A percentile compares a stretch with the other conserved stretches of the same genome.
Evolutionary conservation across 768 basidiomycete genomes (phyloP).

Genomic region (Leccinum rimulosum): DNA sequence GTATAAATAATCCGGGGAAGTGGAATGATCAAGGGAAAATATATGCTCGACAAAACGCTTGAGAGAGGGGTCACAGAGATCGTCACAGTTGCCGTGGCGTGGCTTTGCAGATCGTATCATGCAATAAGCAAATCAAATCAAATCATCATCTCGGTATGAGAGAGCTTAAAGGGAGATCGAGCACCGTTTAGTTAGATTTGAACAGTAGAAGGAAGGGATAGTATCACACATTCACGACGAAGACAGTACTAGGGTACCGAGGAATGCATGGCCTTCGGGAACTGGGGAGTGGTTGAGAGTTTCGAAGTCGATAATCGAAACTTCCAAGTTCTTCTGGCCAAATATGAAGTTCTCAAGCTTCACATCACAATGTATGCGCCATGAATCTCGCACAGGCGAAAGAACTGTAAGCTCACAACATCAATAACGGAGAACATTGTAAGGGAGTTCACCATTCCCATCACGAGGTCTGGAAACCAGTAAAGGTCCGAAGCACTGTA

Average conservation of each 20-base stretch:
- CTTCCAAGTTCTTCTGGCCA: not conserved
- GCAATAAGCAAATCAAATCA: too few relatives aligned
- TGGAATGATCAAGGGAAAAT: not conserved
- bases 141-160: too few relatives aligned
- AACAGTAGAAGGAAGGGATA: too few relatives aligned
- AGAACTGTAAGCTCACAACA: not conserved
- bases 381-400: not conserved
- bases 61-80: too few relatives aligned
- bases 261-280: not conserved
- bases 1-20: too few relatives aligned
- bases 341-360: not conserved
- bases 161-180: too few relatives aligned
- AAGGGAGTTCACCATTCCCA: not conserved
- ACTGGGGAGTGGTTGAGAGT: not conserved
- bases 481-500: not conserved
- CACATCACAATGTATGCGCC: not conserved
- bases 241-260: too few relatives aligned
- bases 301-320: not conserved
- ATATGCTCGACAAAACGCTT: not conserved
- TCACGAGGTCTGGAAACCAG: not conserved
- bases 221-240: too few relatives aligned
- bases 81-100: too few relatives aligned
- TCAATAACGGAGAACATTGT: not conserved
- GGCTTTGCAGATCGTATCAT: too few relatives aligned
- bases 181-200: too few relatives aligned